Evolutionary conservation across 106 monocot genomes (phyloP).

Genomic region (Acanthochlamys bracteata): DNA sequence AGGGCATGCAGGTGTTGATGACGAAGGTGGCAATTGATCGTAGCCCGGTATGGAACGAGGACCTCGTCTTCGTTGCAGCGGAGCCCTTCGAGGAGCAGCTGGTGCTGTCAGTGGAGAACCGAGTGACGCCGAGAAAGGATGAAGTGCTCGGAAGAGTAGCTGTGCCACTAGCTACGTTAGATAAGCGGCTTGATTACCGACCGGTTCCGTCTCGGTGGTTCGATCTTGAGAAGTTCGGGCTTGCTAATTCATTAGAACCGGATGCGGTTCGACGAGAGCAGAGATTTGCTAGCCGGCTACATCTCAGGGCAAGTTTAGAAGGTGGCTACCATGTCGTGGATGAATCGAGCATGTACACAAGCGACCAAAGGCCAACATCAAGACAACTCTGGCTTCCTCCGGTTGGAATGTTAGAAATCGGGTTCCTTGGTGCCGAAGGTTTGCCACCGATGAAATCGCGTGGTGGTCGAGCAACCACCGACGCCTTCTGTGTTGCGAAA

Average conservation of each 20-base stretch:
- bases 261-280: slow-evolving; percentile 38
- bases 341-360: slow-evolving; percentile 71
- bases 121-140: slow-evolving; percentile 28
- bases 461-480: slow-evolving; percentile 44
- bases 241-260: slow-evolving; percentile 25
- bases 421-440: slow-evolving; percentile 41
- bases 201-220: slow-evolving; percentile 63
- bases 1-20: background rate
- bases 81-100: slow-evolving; percentile 61
- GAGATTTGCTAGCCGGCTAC: slow-evolving; percentile 46
- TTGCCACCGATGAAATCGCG: slow-evolving; percentile 47
- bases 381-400: slow-evolving; percentile 66
- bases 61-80: slow-evolving; percentile 47
- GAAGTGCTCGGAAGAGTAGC: slow-evolving; percentile 46
- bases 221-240: slow-evolving; percentile 45
- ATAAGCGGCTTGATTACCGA: slow-evolving; percentile 60
- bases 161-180: slow-evolving; percentile 38
- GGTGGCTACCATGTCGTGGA: slow-evolving; percentile 71
- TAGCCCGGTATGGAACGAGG: slow-evolving; percentile 51
- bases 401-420: slow-evolving; percentile 51
- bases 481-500: slow-evolving; percentile 70
- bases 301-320: slow-evolving; percentile 52
- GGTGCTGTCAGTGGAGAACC: slow-evolving; percentile 37
- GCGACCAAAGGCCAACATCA: slow-evolving; percentile 55
- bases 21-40: slow-evolving; percentile 17